Evolutionary conservation across 2,329 filamentous ascomycete species (phyloP), one percentile per base, ranked within the genome.

Genomic region (Curvularia spicifera): DNA sequence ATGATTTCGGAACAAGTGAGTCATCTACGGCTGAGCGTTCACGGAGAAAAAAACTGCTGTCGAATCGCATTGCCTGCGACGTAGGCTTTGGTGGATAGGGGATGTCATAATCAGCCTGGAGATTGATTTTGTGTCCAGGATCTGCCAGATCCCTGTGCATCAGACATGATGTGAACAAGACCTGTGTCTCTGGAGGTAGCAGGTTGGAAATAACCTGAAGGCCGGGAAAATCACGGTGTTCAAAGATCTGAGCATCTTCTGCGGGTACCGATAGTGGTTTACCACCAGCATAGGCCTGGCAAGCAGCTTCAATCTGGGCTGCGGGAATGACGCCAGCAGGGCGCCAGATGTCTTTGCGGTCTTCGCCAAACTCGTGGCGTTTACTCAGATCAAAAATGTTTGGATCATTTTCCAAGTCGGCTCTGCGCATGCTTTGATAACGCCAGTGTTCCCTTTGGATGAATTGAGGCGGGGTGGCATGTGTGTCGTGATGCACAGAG

Each of bases 111-210:
- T 95, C 91, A 4, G 92, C 80, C 76, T 96, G 90, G 10, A 98
- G 79, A 74, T 98, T 99, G 56, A 93, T 98, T 74, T 90, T 86
- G 74, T 98, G 93, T 10, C 80, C 76, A 2, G 87, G 86, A 66
- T 91, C 85, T 59, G 88, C 87, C 8, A 96, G 83, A 75, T 96
- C 91, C 55, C 86, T 84, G 76, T 96, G 91, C 54, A 97, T 82
- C 60, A 97, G 83, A 58, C 85, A 87, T 44, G 87, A 87, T 1
- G 97, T 84, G 6, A 98, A 82, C 28, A 83, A 79, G 53, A 85
- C 80, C 72, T 99, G 94, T 4, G 91, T 82, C 9, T 81, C 73
- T n/a, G 85, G 84, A 8, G 93, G 89, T 9, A 98, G 78, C 8
- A 98, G 80, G 22, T 84, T 84, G 10, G 93, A 93, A 1, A 94